Evolutionary conservation across 2,329 filamentous ascomycete genomes (phyloP), one percentile per base, ranked within the genome.

Genomic region (Colletotrichum sp.): DNA sequence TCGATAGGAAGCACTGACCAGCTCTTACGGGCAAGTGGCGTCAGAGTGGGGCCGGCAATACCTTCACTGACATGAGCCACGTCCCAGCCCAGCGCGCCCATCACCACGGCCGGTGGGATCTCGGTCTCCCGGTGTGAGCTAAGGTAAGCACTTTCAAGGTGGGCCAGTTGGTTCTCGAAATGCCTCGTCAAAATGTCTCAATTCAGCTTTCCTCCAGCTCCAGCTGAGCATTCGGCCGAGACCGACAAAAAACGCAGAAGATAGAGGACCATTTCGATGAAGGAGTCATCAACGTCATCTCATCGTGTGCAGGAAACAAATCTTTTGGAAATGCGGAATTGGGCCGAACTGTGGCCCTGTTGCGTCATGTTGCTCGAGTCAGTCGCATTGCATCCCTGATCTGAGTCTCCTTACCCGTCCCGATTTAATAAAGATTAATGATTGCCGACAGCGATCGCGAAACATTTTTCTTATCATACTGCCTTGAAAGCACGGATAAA

Each of bases 341-440:
- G 72, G 72, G 55, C 63, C 30, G 36, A 72, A 60, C 26, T 52
- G 72, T 75, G 69, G 69, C 30, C 69, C 69, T 57, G 55, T 75
- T 75, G 72, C 72, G 72, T 72, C 72, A 72, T 68, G 15, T 21
- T 72, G 36, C 21, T 62, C 26, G 72, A 75, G 69, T 75, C 72
- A 75, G 55, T 72, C 24, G 32, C 26, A 24, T 30, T 18, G 16
- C 32, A 57, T 63, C 55, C 63, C 18, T 75, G 69, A 34, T 72
- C 59, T 34, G n/a, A 26, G 8, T 30, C 30, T 16, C 24, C 16
- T 12, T 44, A n/a, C 32, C 44, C 21, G 13, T 66, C 21, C n/a
- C 59, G 10, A 28, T 49, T 28, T 7, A 16, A 49, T 49, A 4
- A 32, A n/a, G 44, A 60, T 62, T 24, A 2, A 26, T 15, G 59